Percentiles rank a stretch among this genome's conserved stretches.
Conservation (phyloP, 257 asterid genomes). For the Lithospermum erythrorhizon region DNA sequence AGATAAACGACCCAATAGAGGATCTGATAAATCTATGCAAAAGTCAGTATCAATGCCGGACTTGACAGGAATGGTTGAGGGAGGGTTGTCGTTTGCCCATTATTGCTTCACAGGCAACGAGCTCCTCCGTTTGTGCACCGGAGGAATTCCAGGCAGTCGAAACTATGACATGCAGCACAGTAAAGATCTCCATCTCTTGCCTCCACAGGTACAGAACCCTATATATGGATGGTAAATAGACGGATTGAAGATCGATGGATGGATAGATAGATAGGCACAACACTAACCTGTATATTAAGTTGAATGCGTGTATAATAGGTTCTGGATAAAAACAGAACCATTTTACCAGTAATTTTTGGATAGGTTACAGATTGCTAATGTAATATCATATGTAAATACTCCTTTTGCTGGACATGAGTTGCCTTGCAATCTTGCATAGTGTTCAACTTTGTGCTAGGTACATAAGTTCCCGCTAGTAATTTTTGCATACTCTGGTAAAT, state of each 20-base stretch:
- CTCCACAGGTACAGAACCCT: slow-evolving; percentile 86
- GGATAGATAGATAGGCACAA: not conserved
- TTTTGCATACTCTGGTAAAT: no score
- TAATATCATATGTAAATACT: not conserved
- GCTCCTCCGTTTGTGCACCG: slow-evolving; percentile 74
- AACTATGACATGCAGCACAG: slow-evolving; percentile 65
- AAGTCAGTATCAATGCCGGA: slow-evolving; percentile 64
- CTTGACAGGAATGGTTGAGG: slow-evolving; percentile 58
- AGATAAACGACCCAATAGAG: slow-evolving; percentile 17
- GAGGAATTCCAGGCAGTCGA: slow-evolving; percentile 77
- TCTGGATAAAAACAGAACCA: not conserved
- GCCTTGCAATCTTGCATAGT: no score
- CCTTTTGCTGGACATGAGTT: no score
- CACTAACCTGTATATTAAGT: not conserved
- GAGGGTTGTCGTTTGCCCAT: slow-evolving; percentile 85
- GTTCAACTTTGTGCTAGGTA: no score
- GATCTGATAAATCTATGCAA: slow-evolving; percentile 18
- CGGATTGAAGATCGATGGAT: not conserved
- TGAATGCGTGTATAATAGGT: not conserved
- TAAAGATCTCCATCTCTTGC: slow-evolving; percentile 69
- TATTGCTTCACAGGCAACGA: slow-evolving; percentile 84
- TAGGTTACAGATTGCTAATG: not conserved
- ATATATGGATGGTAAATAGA: slow-evolving; percentile 79
- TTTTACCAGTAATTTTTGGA: not conserved
- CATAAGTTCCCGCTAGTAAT: no score